These are phyloP conservation scores for Cicer yamashitae DNA, from an alignment of 306 rosid species.

Conservation along the genomic window DNA sequence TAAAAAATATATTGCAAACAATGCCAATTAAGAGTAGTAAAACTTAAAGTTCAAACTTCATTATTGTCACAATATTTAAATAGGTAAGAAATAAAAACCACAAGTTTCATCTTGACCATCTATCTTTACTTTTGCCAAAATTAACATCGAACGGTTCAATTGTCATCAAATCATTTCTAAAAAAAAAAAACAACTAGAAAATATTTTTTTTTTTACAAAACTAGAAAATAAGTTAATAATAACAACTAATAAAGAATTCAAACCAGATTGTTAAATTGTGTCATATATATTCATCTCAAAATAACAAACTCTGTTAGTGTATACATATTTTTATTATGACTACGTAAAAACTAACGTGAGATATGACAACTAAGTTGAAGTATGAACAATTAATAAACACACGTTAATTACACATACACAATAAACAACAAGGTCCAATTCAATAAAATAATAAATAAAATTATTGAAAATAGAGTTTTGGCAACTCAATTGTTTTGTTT, in stretches of 20 bases:
- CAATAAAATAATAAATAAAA: neutral
- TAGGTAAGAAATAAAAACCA: neutral
- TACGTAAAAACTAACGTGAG: neutral
- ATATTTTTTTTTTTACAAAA: neutral
- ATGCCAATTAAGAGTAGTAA: neutral
- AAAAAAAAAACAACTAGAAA: neutral
- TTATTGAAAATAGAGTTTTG: neutral
- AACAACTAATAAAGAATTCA: neutral
- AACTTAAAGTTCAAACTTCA: neutral
- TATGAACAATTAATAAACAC: neutral
- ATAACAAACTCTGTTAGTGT: neutral
- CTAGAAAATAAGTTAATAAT: neutral
- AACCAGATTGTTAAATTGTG: neutral
- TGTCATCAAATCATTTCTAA: neutral
- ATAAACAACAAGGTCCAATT: neutral
- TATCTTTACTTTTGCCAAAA: no score
- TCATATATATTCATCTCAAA: neutral
- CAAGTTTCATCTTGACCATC: neutral
- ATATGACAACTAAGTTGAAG: conserved; percentile 7
- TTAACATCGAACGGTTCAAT: no score
- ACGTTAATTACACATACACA: neutral
- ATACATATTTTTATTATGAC: neutral
- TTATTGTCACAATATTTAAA: neutral
- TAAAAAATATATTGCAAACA: neutral
- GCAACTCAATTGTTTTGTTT: conserved; percentile 17